These are phyloP conservation scores for Scytalidium lignicola DNA, from an alignment of 2,329 filamentous ascomycete species.

Conservation along the genomic window DNA sequence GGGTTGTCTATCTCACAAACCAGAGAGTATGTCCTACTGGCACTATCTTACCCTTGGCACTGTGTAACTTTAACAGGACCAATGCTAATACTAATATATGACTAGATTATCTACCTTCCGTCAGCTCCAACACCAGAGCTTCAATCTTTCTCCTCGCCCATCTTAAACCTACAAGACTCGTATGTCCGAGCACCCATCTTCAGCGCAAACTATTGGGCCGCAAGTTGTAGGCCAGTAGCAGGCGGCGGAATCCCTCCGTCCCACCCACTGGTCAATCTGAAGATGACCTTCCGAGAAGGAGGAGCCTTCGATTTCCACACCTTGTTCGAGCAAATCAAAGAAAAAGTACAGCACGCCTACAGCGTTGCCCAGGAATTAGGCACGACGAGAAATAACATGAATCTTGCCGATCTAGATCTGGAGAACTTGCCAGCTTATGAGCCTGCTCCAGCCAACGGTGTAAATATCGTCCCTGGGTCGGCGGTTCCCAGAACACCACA, in stretches of 20 bases:
- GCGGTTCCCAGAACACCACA: neutral
- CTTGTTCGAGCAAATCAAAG: conserved; percentile 77
- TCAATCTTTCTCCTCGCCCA: conserved; percentile 83
- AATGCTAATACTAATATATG: conserved; percentile 10
- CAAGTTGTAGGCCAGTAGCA: conserved; percentile 71
- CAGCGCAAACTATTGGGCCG: conserved; percentile 86
- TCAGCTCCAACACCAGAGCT: conserved; percentile 58
- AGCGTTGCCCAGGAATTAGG: conserved; percentile 65
- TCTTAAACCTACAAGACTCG: conserved; percentile 82
- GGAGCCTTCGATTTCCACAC: conserved; percentile 90
- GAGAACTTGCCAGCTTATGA: conserved; percentile 89
- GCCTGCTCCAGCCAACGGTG: conserved; percentile 33
- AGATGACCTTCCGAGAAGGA: conserved; percentile 87
- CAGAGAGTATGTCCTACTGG: conserved; percentile 59
- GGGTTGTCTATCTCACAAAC: conserved; percentile 77
- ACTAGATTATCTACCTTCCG: conserved; percentile 82
- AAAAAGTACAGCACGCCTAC: conserved; percentile 74
- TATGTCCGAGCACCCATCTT: conserved; percentile 87
- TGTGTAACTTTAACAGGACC: neutral
- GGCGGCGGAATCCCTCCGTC: conserved; percentile 77
- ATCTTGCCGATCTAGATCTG: conserved; percentile 63
- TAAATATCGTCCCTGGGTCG: neutral
- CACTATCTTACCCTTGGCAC: conserved; percentile 5
- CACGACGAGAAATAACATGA: conserved; percentile 48
- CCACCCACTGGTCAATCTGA: conserved; percentile 70